A percentile compares a stretch with the other conserved stretches of the same genome.
Conservation (phyloP, 352 stramenopile species). For the Phytopythium mirpurense region DNA sequence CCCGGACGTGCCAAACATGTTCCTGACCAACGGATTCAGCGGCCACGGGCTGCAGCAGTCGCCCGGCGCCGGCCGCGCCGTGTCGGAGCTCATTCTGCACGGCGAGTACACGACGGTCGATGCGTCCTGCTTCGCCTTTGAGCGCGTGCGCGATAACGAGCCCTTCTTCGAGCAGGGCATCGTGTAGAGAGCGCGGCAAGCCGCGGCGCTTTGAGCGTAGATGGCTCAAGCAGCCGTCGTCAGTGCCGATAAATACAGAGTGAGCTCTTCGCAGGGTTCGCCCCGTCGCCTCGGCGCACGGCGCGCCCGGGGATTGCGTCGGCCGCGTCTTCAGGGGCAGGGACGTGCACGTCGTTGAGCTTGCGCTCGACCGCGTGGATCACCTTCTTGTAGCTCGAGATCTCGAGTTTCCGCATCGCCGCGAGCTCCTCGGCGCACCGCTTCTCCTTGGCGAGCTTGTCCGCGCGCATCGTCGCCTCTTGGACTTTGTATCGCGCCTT, state of each 20-base stretch:
- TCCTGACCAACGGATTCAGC: slow-evolving; percentile 82
- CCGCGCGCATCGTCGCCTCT: slow-evolving; percentile 18
- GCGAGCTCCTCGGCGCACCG: slow-evolving; percentile 50
- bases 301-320: slow-evolving; percentile 14
- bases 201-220: neutral
- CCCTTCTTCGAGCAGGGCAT: slow-evolving; percentile 74
- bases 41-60: slow-evolving; percentile 80
- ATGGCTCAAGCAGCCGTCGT: neutral
- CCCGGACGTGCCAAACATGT: slow-evolving; percentile 76
- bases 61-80: slow-evolving; percentile 61
- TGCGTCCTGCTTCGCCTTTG: slow-evolving; percentile 59
- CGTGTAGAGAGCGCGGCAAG: slow-evolving; percentile 28
- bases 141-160: slow-evolving; percentile 63
- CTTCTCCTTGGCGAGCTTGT: slow-evolving; percentile 37
- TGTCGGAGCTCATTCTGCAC: slow-evolving; percentile 71
- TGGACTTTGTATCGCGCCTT: slow-evolving; percentile 33
- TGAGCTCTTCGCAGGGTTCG: slow-evolving; percentile 30
- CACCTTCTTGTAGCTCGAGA: slow-evolving; percentile 61
- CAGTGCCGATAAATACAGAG: slow-evolving; percentile 67
- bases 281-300: slow-evolving; percentile 14
- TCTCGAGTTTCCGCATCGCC: slow-evolving; percentile 36
- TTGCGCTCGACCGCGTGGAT: slow-evolving; percentile 52
- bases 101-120: slow-evolving; percentile 73
- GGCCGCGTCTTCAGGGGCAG: slow-evolving; percentile 16
- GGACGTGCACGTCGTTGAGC: slow-evolving; percentile 51